Conservation (phyloP, 306 rosid genomes). For the Dryas octopetala region DNA sequence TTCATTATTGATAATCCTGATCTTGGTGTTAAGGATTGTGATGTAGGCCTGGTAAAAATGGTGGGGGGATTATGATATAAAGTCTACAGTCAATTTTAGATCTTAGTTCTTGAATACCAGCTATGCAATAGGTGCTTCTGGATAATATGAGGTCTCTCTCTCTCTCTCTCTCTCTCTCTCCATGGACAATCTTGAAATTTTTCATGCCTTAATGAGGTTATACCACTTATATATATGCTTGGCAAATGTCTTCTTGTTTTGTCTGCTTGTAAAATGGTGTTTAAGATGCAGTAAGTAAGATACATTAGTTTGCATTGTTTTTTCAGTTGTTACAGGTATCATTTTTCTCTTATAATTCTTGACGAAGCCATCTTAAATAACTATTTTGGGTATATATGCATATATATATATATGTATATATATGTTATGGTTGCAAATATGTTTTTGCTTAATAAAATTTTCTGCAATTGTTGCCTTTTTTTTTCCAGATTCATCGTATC, state of each 20-base stretch:
- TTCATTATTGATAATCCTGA: neutral
- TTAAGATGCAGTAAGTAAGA: neutral
- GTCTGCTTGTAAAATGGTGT: neutral
- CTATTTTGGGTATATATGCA: neutral
- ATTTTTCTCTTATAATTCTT: neutral
- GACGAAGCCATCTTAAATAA: neutral
- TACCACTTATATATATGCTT: too few relatives aligned
- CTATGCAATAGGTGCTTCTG: neutral
- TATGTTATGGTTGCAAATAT: conserved; percentile 5
- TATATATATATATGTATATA: neutral
- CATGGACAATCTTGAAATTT: neutral
- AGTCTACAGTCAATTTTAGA: neutral
- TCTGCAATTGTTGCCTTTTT: conserved; percentile 26
- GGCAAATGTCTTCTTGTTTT: neutral
- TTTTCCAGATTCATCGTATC: conserved; percentile 80
- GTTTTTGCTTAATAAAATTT: conserved; percentile 21
- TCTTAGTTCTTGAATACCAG: neutral
- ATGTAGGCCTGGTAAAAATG: neutral
- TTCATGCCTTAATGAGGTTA: neutral
- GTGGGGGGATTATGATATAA: neutral
- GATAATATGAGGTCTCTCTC: neutral
- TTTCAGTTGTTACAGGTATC: neutral
- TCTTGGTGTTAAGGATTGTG: neutral
- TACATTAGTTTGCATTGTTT: conserved; percentile 1
- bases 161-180: neutral